These are phyloP conservation scores for Pseudocercospora vitis DNA, from an alignment of 2,329 filamentous ascomycete genomes.

Conservation along the genomic window DNA sequence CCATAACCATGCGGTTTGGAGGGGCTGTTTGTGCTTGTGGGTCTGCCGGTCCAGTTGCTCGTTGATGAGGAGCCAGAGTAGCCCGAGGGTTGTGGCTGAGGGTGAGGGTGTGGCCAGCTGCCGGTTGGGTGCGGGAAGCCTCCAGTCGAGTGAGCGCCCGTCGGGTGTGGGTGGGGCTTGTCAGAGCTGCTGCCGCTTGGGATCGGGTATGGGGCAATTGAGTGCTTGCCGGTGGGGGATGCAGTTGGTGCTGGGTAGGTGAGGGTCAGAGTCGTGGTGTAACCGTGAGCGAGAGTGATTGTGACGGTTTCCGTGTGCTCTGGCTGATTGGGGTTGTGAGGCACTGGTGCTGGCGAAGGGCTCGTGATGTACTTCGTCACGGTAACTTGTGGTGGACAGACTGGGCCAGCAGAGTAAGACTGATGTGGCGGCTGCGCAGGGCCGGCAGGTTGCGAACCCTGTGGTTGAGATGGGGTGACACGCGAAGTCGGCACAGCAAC, in stretches of 20 bases:
- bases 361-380: constrained; percentile 8
- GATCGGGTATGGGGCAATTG: constrained; percentile 1
- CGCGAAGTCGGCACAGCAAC: background rate
- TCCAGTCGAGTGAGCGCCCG: background rate
- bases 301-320: constrained; percentile 15
- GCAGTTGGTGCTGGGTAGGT: constrained; percentile 7
- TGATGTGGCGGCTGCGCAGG: background rate
- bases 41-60: background rate
- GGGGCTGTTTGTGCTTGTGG: background rate
- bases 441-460: background rate
- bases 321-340: background rate
- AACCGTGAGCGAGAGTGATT: constrained; percentile 12
- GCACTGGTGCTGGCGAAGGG: constrained; percentile 3
- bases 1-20: background rate
- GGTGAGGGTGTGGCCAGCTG: background rate
- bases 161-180: constrained; percentile 1
- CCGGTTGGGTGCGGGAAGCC: background rate
- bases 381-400: constrained; percentile 11
- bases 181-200: background rate
- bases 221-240: background rate
- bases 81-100: background rate
- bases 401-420: background rate
- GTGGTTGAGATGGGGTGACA: background rate
- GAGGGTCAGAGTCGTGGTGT: constrained; percentile 13
- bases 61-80: background rate